Base-by-base conservation (phyloP, 108 stramenopile species). In the Pseudonitzschia delicatissima region DNA sequence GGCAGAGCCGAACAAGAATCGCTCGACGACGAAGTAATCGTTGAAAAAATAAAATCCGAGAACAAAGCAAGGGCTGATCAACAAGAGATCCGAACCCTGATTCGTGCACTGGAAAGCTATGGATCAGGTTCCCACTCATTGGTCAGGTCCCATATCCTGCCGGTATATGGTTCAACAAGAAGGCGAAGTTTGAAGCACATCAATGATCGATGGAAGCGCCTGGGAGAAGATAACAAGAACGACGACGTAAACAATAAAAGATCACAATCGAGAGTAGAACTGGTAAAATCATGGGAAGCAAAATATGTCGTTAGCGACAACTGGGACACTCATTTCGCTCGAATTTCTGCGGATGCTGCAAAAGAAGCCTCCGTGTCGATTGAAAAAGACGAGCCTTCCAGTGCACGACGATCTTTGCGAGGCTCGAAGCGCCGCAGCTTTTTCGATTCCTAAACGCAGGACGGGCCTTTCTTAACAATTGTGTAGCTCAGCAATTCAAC, bases 71-170 rank as follows among this genome's bases (percentile, higher is more conserved):
- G 21, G 1, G 25, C 58, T 5, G 50, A 65, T 15, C 37, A 63
- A 32, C 62, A 73, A 20, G 71, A 76, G 57, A 55, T 73, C 28
- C 68, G 75, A 3, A 68, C 45, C 6, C 42, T 80, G 39, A 2
- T 72, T 9, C 71, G 79, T 5, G 53, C 69, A 2, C 45, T 77
- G 8, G 74, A 77, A 26, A 80, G 79, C 49, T 80, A 76, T 39
- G 79, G 79, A 3, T 20, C 34, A 18, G 67, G 69, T 23, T 59
- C 21, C 39, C 18, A 39, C n/a, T 44, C 59, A 1, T 37, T 74
- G 60, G 17, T 65, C 1, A 47, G 47, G 5, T 64, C 66, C 48
- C 58, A 74, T 25, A 26, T 74, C 50, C 29, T 74, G 23, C 73
- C 73, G 2, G 66, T 74, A 2, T 74, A 35, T 44, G 66, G 73